Evolutionary conservation across 1,139 yeast genomes (phyloP).

Genomic region (Kodamaea fungicola): DNA sequence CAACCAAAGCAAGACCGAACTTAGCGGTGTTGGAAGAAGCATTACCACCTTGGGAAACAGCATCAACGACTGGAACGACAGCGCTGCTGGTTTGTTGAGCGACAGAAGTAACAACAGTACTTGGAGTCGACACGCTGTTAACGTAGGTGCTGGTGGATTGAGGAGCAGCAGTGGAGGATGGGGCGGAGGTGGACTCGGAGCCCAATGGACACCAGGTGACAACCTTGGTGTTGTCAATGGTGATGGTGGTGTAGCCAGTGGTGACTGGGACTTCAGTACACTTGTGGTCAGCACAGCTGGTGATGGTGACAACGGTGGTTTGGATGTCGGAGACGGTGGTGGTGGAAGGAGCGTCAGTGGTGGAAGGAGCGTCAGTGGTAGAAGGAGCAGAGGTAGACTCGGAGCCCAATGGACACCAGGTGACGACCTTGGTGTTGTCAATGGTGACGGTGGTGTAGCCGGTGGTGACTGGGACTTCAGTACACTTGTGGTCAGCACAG

Average conservation of each 20-base stretch:
- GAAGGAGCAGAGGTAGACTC: conserved; percentile 2
- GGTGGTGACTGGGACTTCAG: conserved; percentile 29
- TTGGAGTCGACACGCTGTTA: background rate
- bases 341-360: conserved; percentile 1
- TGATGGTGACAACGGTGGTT: conserved; percentile 19
- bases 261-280: conserved; percentile 7
- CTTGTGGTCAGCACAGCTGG: conserved; percentile 12
- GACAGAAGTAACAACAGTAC: background rate
- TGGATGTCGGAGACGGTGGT: conserved; percentile 1
- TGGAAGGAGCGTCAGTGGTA: background rate
- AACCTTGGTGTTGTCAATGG: conserved; percentile 24
- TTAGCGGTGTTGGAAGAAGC: background rate
- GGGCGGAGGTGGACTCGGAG: background rate
- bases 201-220: conserved; percentile 27
- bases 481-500: conserved; percentile 23
- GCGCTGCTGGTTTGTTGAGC: background rate
- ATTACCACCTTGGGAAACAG: background rate
- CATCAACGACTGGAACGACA: background rate
- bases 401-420: conserved; percentile 25
- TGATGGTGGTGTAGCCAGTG: conserved; percentile 27
- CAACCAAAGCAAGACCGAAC: background rate
- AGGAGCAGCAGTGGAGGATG: background rate
- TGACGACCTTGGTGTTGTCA: conserved; percentile 21
- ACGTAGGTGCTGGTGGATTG: background rate
- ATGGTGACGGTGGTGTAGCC: conserved; percentile 29